Conservation (phyloP, 148 eudicot species). For the Chenopodium formosanum region DNA sequence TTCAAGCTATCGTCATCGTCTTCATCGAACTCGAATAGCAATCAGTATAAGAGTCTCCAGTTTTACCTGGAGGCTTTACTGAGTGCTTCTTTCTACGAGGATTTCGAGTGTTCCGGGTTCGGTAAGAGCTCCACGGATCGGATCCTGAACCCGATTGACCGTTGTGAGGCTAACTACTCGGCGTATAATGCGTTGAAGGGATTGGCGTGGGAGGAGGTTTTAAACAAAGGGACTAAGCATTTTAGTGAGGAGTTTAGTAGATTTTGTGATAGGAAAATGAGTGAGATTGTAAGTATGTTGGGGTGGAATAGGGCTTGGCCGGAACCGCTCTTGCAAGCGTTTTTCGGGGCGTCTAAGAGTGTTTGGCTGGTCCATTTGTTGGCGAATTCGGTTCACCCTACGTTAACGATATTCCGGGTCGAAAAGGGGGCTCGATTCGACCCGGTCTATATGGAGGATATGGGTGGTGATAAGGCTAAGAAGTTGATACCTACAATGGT, state of each 20-base stretch:
- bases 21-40: background rate
- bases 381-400: slow-evolving; percentile 87
- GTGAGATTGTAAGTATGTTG: slow-evolving; percentile 75
- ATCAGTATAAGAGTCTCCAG: slow-evolving; percentile 41
- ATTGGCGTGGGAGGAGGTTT: slow-evolving; percentile 82
- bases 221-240: slow-evolving; percentile 77
- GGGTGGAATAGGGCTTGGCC: slow-evolving; percentile 96
- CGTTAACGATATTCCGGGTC: slow-evolving; percentile 60
- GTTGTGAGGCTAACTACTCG: slow-evolving; percentile 52
- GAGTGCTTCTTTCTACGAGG: slow-evolving; percentile 58
- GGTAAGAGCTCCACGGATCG: slow-evolving; percentile 27
- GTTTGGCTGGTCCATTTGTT: slow-evolving; percentile 84
- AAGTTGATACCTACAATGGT: slow-evolving; percentile 53
- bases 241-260: slow-evolving; percentile 85
- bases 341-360: slow-evolving; percentile 76
- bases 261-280: slow-evolving; percentile 93
- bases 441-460: slow-evolving; percentile 87
- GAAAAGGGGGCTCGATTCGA: slow-evolving; percentile 63
- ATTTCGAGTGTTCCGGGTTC: slow-evolving; percentile 72
- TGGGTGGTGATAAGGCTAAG: slow-evolving; percentile 63
- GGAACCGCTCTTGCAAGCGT: slow-evolving; percentile 78
- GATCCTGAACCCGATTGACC: slow-evolving; percentile 66
- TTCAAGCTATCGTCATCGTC: slow-evolving; percentile 40
- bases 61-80: slow-evolving; percentile 69
- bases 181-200: slow-evolving; percentile 38